Base-by-base conservation (phyloP, 2,329 filamentous ascomycete genomes). In the Exophiala dermatitidis region DNA sequence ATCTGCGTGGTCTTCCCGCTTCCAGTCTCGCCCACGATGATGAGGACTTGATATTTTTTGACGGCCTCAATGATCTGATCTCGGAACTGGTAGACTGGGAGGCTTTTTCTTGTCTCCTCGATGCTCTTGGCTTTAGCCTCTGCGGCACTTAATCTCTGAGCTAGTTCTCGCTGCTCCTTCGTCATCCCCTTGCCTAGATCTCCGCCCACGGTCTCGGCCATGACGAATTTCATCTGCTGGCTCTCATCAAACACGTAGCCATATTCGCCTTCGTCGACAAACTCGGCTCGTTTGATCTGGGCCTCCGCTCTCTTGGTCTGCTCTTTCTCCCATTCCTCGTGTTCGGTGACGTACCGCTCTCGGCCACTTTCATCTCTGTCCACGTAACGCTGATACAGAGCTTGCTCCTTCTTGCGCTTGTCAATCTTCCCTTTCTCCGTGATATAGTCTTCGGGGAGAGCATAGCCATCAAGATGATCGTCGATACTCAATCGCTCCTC, bases 1-100 rank as follows among this genome's bases (percentile, higher is more conserved):
- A 97, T 74, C 67, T 98, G 93, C 0, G 93, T 98, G 0, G 91
- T 95, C 71, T 98, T 98, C 63, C 93, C 93, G 62, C 84, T 90
- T 49, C 93, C 93, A 0, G 93, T 98, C 69, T 97, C 90, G 66
- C 89, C 93, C 1, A 96, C 90, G 50, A 98, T 85, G 54, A 98
- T 89, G 7, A 98, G 71, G 9, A 95, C 82, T 65, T 96, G 93
- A 61, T 90, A 85, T 48, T 94, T 77, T 33, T 83, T 80, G n/a
- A 97, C 76, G 0, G 93, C 93, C n/a, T 84, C 80, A 26, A 98
- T 77, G 51, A 98, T 86, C 60, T 91, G 78, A 38, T 95, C 85
- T 28, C 90, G 80, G 64, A 91, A 97, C 42, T 84, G 78, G 69
- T 91, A 97, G 42, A 97, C 91, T 0, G 93, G 93, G 36, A 98